Evolutionary conservation across 2,329 filamentous ascomycete genomes (phyloP).

Genomic region (Fusarium coicis): DNA sequence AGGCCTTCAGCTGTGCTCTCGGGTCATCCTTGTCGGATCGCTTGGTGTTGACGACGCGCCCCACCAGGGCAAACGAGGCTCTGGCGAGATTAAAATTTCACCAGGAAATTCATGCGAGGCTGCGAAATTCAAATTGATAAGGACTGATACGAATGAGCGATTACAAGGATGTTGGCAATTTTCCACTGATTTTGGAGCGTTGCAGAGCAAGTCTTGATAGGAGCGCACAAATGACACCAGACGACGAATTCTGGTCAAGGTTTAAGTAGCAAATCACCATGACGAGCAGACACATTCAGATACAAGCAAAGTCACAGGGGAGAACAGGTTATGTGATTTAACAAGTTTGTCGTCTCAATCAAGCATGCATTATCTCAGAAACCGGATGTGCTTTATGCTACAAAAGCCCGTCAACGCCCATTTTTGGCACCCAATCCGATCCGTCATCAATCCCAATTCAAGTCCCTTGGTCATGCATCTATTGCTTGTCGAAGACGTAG

Average conservation of each 20-base stretch:
- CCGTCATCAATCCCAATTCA: conserved; percentile 47
- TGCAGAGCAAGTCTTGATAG: fast-evolving
- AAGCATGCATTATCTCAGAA: conserved; percentile 54
- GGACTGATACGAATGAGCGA: neutral
- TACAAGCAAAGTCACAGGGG: neutral
- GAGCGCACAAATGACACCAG: neutral
- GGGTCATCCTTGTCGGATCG: neutral
- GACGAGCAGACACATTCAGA: neutral
- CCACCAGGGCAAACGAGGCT: conserved; percentile 45
- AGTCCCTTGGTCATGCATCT: conserved; percentile 50
- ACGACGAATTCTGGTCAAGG: neutral
- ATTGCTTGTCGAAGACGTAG: conserved; percentile 78
- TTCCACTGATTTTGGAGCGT: neutral
- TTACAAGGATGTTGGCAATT: neutral
- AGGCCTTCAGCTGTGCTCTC: neutral
- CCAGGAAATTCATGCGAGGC: conserved; percentile 40
- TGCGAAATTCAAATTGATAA: conserved; percentile 24
- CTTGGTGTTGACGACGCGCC: conserved; percentile 5
- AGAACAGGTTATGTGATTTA: conserved; percentile 7
- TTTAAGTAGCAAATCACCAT: neutral
- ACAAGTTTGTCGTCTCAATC: conserved; percentile 47
- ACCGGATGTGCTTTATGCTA: conserved; percentile 56
- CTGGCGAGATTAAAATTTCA: conserved; percentile 30
- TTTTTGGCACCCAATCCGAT: conserved; percentile 49
- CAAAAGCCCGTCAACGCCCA: conserved; percentile 54